Evolutionary conservation across 2,329 filamentous ascomycete genomes (phyloP).

Genomic region (Colletotrichum chrysophilum): DNA sequence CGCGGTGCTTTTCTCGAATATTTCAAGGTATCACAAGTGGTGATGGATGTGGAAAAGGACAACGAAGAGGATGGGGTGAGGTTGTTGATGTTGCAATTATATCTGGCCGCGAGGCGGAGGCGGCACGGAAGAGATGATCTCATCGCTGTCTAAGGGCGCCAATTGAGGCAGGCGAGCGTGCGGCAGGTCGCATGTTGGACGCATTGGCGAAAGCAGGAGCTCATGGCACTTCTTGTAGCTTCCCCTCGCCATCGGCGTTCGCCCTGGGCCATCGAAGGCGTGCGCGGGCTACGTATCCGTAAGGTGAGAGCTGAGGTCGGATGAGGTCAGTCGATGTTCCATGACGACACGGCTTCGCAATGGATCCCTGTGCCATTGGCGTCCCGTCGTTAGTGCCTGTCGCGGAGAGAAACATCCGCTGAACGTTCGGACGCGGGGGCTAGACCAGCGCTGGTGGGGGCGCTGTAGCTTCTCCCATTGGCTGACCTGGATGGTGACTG

Average conservation of each 20-base stretch:
- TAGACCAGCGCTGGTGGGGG: background rate
- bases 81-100: background rate
- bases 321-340: constrained; percentile 20
- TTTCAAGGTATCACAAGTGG: background rate
- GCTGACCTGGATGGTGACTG: background rate
- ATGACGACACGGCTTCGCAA: constrained; percentile 15
- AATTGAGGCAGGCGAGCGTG: background rate
- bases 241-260: background rate
- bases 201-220: background rate
- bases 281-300: background rate
- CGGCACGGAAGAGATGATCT: background rate
- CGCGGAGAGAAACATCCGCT: background rate
- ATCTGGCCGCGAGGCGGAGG: background rate
- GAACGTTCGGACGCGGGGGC: background rate
- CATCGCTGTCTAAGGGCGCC: background rate
- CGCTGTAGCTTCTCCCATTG: background rate
- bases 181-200: background rate
- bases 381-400: background rate
- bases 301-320: background rate
- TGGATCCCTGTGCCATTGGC: background rate
- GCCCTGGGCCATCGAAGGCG: background rate
- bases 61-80: background rate
- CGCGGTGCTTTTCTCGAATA: background rate
- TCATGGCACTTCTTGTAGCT: background rate
- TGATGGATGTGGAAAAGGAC: background rate